These are phyloP conservation scores for Plenodomus biglobosus DNA, from an alignment of 2,329 filamentous ascomycete genomes.

Conservation along the genomic window DNA sequence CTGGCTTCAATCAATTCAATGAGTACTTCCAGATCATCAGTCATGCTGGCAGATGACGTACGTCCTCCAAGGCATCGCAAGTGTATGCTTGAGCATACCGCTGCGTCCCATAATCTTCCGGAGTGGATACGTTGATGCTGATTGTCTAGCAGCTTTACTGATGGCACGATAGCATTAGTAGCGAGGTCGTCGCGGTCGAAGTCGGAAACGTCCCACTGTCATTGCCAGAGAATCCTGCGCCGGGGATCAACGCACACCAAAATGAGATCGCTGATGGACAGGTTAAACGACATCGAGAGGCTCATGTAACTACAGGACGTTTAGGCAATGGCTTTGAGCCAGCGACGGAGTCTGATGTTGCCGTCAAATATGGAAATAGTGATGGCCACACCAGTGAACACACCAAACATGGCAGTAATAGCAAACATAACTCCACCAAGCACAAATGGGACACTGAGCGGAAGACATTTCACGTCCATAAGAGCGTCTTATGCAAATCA, in stretches of 20 bases:
- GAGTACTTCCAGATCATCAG: not conserved
- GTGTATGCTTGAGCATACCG: not conserved
- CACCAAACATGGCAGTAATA: not conserved
- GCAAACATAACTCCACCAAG: not conserved
- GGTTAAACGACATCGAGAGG: not conserved
- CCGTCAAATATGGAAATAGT: not conserved
- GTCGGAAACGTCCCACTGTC: not conserved
- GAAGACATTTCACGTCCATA: not conserved
- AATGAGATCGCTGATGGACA: not conserved
- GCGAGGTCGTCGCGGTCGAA: not conserved
- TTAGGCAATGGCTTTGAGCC: not conserved
- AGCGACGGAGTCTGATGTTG: not conserved
- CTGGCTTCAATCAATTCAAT: no score
- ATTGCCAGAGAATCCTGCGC: not conserved
- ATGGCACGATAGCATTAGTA: not conserved
- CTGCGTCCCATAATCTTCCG: not conserved
- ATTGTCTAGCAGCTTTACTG: no score
- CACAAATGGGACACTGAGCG: not conserved
- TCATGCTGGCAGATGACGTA: not conserved
- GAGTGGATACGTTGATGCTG: not conserved
- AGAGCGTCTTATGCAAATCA: not conserved
- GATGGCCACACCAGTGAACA: not conserved
- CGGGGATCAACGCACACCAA: not conserved
- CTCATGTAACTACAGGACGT: not conserved
- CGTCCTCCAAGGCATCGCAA: not conserved